Base-by-base conservation (phyloP, 2,329 filamentous ascomycete genomes). In the Diaporthe vexans region DNA sequence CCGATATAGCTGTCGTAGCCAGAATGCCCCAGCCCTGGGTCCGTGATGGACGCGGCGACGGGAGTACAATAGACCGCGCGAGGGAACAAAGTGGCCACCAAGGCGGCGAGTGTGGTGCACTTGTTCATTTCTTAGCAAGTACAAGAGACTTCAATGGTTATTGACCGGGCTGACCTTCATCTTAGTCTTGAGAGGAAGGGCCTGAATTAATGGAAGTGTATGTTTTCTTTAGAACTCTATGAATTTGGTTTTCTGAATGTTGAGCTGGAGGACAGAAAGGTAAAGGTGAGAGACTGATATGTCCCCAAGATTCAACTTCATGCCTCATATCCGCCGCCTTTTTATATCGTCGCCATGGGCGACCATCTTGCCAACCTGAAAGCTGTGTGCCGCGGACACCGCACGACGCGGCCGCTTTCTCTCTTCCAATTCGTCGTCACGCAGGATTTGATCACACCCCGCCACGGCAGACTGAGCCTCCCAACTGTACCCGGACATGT, bases 81-180 rank as follows among this genome's bases (percentile, higher is more conserved):
- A 21, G 56, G 35, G 11, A 54, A 24, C 7, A 54, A 24, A 43
- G 57, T 46, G 46, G 57, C 57, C 35, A 54, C 21, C 19, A 54
- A 63, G 35, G 70, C 57, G n/a, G 43, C 29, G 19, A 63, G 7
- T n/a, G 35, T 24, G 57, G 33, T 63, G 70, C 3, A 56, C 70
- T 63, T 26, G n/a, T 24, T n/a, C 17, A n/a, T n/a, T 29, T 52
- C 46, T 72, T 26, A 63, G 35, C 33, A 33, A 26, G 35, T 10
- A 33, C 5, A 54, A 9, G 33, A n/a, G n/a, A n/a, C n/a, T 19
- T 11, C 2, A 56, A 15, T 52, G 19, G 15, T 17, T 35, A 11
- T 9, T 2, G 1, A 46, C 9, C 9, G 33, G 19, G 21, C 70
- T 54, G 46, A 63, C 57, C 57, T 63, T 63, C 70, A 72, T 63